phyloP scores from a whole-genome alignment of 345 rosid genomes.

The Syzygium jambos region DNA sequence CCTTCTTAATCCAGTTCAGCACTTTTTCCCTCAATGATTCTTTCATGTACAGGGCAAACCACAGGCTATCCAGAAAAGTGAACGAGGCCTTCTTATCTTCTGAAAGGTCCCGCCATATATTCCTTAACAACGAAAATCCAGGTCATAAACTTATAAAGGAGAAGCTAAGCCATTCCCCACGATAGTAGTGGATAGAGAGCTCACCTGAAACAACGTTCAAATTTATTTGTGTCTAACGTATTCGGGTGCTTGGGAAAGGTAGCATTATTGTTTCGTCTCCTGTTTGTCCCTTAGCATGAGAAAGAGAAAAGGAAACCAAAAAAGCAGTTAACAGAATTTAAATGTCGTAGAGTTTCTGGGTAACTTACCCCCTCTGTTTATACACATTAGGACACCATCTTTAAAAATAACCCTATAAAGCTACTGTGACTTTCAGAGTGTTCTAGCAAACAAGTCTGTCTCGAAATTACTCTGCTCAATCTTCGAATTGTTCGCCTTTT shows the following conservation, averaged over 20 bases:
- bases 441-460: background rate
- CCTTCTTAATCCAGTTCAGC: constrained; percentile 25
- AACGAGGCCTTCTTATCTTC: constrained; percentile 20
- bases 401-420: background rate
- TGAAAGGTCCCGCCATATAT: constrained; percentile 16
- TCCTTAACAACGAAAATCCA: constrained; percentile 6
- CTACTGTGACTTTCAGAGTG: background rate
- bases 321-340: background rate
- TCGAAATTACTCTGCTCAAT: background rate
- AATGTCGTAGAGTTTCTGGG: background rate
- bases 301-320: background rate
- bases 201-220: constrained; percentile 13
- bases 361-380: background rate
- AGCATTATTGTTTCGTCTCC: background rate
- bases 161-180: background rate
- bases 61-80: constrained; percentile 27
- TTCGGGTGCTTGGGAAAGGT: constrained; percentile 1
- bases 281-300: background rate
- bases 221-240: constrained; percentile 4
- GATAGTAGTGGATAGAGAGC: background rate
- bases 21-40: constrained; percentile 20
- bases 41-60: constrained; percentile 24
- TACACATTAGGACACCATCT: background rate
- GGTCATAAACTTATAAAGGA: background rate
- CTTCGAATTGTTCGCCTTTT: background rate